These are phyloP conservation scores for Pseudonitzschia multiseries DNA, from an alignment of 108 stramenopile species.

Conservation along the genomic window DNA sequence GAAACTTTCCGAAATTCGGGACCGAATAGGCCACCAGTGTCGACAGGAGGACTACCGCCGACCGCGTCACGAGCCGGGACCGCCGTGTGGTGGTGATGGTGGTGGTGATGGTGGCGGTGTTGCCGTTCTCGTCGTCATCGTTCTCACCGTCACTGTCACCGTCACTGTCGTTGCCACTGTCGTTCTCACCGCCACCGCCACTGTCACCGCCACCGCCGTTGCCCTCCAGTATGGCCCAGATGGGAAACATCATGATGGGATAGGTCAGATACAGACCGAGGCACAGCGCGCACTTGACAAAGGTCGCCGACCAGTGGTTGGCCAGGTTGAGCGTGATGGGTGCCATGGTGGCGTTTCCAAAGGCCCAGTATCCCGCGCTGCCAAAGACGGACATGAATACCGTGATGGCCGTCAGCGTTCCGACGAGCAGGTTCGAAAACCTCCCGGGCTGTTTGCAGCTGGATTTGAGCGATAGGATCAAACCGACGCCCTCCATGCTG, in stretches of 20 bases:
- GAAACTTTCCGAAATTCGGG: constrained; percentile 76
- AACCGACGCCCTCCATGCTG: constrained; percentile 74
- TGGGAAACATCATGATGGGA: constrained; percentile 87
- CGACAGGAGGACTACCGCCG: constrained; percentile 46
- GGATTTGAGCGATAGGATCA: constrained; percentile 63
- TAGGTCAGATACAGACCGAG: constrained; percentile 76
- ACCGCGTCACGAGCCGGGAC: constrained; percentile 32
- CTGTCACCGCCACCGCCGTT: constrained; percentile 19
- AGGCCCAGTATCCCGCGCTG: constrained; percentile 62
- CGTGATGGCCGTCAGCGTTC: constrained; percentile 51
- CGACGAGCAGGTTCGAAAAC: constrained; percentile 52
- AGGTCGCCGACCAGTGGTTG: constrained; percentile 41
- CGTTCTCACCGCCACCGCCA: no score
- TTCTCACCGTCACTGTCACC: no score
- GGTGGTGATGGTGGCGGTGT: no score
- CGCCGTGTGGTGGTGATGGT: constrained; percentile 23
- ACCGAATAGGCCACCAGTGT: constrained; percentile 61
- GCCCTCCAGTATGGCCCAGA: constrained; percentile 50
- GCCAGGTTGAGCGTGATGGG: constrained; percentile 74
- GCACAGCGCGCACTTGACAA: constrained; percentile 74
- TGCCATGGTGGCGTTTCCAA: constrained; percentile 54
- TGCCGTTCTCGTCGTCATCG: constrained; percentile 13
- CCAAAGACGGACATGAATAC: constrained; percentile 73
- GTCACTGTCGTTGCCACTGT: neutral
- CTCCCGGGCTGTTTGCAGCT: constrained; percentile 40